Evolutionary conservation across 345 rosid species (phyloP).

Genomic region (Moricandia moricandioides): DNA sequence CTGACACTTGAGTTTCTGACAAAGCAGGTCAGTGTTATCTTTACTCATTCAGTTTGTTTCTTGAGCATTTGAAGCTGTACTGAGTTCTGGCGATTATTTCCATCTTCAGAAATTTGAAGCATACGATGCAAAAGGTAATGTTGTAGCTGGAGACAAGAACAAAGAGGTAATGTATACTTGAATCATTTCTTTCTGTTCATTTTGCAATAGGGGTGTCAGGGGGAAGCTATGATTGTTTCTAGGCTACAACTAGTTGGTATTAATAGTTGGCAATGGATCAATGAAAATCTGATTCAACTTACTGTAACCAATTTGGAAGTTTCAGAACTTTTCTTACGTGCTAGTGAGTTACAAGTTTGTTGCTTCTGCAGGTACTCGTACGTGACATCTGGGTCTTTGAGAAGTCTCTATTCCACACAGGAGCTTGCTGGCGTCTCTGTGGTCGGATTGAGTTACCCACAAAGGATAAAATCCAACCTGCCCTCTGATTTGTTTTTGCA

Average conservation of each 20-base stretch:
- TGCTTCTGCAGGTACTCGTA: slow-evolving; percentile 65
- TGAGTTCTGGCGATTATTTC: slow-evolving; percentile 15
- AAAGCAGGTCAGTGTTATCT: slow-evolving; percentile 62
- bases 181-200: neutral
- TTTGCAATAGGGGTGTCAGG: neutral
- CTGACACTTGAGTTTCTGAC: slow-evolving; percentile 81
- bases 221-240: neutral
- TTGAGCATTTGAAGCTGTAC: neutral
- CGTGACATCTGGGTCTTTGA: slow-evolving; percentile 94
- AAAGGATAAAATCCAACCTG: slow-evolving; percentile 19
- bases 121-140: slow-evolving; percentile 69
- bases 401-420: slow-evolving; percentile 85
- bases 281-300: too few species aligned
- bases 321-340: neutral
- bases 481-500: slow-evolving; percentile 17
- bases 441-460: slow-evolving; percentile 49
- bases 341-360: neutral
- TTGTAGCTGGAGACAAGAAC: slow-evolving; percentile 72
- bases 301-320: neutral
- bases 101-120: slow-evolving; percentile 88
- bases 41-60: slow-evolving; percentile 7
- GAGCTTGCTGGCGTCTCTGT: slow-evolving; percentile 89
- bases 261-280: neutral
- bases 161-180: slow-evolving; percentile 60
- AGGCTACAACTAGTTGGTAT: neutral